These are phyloP conservation scores for Penicillium coffeae DNA, from an alignment of 495 filamentous ascomycete genomes.

Conservation along the genomic window DNA sequence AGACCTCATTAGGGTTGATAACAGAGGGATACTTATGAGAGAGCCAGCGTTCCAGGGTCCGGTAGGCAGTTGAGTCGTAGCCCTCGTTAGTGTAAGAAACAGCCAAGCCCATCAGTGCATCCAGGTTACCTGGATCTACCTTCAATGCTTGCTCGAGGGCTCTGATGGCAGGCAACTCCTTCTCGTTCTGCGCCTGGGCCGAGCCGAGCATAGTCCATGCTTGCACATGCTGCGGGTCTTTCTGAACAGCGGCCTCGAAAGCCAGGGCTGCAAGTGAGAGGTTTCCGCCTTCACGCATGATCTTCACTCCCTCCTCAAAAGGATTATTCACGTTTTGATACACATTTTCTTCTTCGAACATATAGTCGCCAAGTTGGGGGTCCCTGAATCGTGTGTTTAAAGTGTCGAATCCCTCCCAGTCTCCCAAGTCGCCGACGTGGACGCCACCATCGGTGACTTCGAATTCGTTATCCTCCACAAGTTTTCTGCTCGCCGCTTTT, in stretches of 20 bases:
- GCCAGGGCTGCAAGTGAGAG: constrained; percentile 89
- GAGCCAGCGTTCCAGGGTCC: constrained; percentile 95
- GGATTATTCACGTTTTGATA: constrained; percentile 74
- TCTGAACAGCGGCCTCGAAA: constrained; percentile 95
- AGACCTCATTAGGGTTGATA: constrained; percentile 62
- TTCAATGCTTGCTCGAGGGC: constrained; percentile 89
- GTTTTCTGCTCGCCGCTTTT: constrained; percentile 62
- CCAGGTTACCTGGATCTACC: constrained; percentile 77
- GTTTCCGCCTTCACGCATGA: constrained; percentile 89
- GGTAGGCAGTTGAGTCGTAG: constrained; percentile 94
- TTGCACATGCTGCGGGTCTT: constrained; percentile 78
- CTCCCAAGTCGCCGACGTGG: constrained; percentile 63
- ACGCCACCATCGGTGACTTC: constrained; percentile 50
- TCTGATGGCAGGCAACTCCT: constrained; percentile 96
- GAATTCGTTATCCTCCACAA: constrained; percentile 61
- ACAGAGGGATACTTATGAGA: constrained; percentile 84
- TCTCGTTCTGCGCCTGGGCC: constrained; percentile 96
- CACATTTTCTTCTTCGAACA: constrained; percentile 90
- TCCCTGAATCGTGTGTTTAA: constrained; percentile 59
- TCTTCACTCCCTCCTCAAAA: constrained; percentile 85
- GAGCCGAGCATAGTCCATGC: constrained; percentile 90
- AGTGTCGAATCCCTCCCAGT: constrained; percentile 69
- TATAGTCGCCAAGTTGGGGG: constrained; percentile 79
- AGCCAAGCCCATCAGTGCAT: constrained; percentile 89
- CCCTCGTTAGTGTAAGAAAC: constrained; percentile 99